Conservation (phyloP, 164 flowering plant genomes). For the Brasenia schreberi region DNA sequence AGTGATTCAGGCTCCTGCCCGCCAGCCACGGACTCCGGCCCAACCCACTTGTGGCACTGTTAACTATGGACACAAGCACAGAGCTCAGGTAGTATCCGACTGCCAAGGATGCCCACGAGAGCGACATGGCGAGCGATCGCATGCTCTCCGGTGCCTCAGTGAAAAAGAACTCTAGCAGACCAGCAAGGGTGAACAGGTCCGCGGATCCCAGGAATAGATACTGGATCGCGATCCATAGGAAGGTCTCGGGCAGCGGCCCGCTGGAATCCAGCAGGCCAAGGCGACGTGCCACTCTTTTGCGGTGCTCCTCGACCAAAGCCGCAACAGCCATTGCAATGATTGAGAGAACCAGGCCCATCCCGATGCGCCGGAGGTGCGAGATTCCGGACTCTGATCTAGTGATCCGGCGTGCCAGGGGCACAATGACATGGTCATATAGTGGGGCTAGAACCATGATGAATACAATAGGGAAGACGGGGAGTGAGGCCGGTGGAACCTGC, state of each 20-base stretch:
- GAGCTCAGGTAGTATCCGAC: constrained; percentile 87
- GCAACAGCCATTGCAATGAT: constrained; percentile 75
- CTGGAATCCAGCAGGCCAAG: constrained; percentile 26
- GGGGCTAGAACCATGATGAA: constrained; percentile 86
- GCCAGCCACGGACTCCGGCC: constrained; percentile 47
- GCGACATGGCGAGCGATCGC: constrained; percentile 80
- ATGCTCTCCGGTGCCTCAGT: constrained; percentile 74
- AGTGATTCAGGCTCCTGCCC: constrained; percentile 55
- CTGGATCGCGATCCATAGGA: constrained; percentile 74
- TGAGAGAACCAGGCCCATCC: constrained; percentile 65
- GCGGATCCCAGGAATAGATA: constrained; percentile 83
- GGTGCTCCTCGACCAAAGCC: constrained; percentile 62
- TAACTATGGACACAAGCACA: constrained; percentile 52
- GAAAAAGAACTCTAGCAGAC: constrained; percentile 83
- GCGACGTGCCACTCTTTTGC: constrained; percentile 36
- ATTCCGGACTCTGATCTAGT: constrained; percentile 69
- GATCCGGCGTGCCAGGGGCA: constrained; percentile 51
- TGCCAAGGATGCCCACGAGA: constrained; percentile 72
- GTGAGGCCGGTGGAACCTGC: constrained; percentile 77
- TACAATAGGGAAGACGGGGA: constrained; percentile 77
- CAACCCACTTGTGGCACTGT: constrained; percentile 23
- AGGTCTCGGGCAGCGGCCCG: constrained; percentile 50
- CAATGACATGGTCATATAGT: constrained; percentile 46
- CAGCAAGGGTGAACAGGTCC: constrained; percentile 78
- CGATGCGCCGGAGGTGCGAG: constrained; percentile 68